Percentiles rank a stretch among this genome's conserved stretches.
phyloP scores from a whole-genome alignment of 202 grass and related monocot species.

The Dendrocalamus latiflorus region DNA sequence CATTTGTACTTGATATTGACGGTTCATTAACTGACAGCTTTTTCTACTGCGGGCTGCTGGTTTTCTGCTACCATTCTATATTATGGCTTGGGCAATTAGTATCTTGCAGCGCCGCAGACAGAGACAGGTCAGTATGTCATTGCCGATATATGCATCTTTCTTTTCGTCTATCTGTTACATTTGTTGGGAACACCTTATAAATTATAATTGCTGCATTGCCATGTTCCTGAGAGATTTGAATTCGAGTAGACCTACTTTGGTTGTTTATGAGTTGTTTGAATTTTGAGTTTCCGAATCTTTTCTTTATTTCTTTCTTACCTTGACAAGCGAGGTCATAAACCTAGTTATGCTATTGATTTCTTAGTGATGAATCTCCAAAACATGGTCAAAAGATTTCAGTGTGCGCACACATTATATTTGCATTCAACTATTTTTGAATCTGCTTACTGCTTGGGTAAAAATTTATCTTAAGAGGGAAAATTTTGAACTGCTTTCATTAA shows the following conservation, averaged over 20 bases:
- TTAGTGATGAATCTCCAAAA: not conserved
- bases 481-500: not conserved
- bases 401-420: not conserved
- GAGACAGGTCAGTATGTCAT: slow-evolving; percentile 55
- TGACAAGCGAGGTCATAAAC: not conserved
- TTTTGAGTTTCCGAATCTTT: not conserved
- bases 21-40: slow-evolving; percentile 44
- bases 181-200: not conserved
- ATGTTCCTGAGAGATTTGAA: not conserved
- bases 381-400: too few relatives aligned
- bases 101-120: slow-evolving; percentile 83
- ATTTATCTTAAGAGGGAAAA: not conserved
- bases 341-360: not conserved
- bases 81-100: slow-evolving; percentile 92
- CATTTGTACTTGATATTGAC: slow-evolving; percentile 23
- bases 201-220: not conserved
- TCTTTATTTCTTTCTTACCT: not conserved
- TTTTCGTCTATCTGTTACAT: not conserved
- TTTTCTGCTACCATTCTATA: slow-evolving; percentile 93
- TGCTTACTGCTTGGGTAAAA: not conserved
- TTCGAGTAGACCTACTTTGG: not conserved
- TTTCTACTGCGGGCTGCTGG: slow-evolving; percentile 86
- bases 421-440: not conserved
- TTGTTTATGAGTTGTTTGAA: not conserved
- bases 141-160: not conserved